Conservation (phyloP, 2,329 filamentous ascomycete genomes). For the Penicillium sp. region DNA sequence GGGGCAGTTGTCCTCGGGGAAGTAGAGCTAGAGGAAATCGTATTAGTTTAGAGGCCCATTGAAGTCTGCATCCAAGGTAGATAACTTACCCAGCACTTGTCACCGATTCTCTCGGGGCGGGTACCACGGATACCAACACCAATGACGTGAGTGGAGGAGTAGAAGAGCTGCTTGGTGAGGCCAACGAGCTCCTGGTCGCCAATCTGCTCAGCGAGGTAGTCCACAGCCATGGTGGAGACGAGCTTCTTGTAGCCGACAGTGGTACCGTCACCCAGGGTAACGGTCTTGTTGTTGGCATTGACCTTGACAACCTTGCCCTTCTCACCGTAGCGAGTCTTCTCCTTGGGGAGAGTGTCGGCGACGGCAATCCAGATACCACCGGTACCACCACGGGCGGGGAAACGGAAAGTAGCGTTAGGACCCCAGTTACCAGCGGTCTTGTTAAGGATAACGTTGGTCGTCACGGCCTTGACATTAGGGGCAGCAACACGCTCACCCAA, state of each 20-base stretch:
- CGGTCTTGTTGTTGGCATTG: constrained; percentile 73
- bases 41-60: too few species aligned
- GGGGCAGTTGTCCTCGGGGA: constrained; percentile 95
- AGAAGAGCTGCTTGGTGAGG: constrained; percentile 85
- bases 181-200: constrained; percentile 72
- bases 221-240: constrained; percentile 91
- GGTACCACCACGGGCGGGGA: too few species aligned
- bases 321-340: constrained; percentile 77
- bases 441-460: constrained; percentile 87
- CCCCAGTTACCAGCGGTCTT: constrained; percentile 97
- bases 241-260: constrained; percentile 86
- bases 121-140: too few species aligned
- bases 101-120: constrained; percentile 89
- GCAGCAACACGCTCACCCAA: constrained; percentile 96
- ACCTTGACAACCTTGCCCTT: constrained; percentile 76
- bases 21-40: too few species aligned
- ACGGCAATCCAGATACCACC: too few species aligned
- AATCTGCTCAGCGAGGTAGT: constrained; percentile 77
- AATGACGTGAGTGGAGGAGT: constrained; percentile 93
- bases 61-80: too few species aligned
- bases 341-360: too few species aligned
- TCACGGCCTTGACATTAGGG: constrained; percentile 86
- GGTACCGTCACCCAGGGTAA: constrained; percentile 72
- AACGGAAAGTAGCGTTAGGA: constrained; percentile 95
- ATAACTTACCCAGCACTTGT: constrained; percentile 99